A percentile compares a stretch with the other conserved stretches of the same genome.
These are phyloP conservation scores for Friedmanniomyces endolithicus DNA, from an alignment of 495 filamentous ascomycete genomes.

Conservation along the genomic window DNA sequence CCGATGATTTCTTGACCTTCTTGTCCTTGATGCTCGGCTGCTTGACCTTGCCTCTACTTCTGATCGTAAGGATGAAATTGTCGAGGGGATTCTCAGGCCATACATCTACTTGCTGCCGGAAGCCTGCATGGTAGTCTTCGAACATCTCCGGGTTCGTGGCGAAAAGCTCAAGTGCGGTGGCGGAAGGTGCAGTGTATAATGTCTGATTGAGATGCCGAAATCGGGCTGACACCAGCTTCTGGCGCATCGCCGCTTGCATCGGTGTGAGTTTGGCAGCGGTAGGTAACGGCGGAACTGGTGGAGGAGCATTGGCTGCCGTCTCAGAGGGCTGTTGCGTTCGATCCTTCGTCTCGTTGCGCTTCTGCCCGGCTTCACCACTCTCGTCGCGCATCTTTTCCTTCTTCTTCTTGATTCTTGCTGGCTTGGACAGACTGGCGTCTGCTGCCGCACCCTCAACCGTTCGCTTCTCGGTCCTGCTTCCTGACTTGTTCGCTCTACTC, in stretches of 20 bases:
- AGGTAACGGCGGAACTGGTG: conserved; percentile 27
- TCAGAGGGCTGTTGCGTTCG: not conserved
- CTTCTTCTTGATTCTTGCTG: conserved; percentile 1
- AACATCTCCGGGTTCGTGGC: conserved; percentile 74
- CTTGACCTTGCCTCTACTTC: conserved; percentile 40
- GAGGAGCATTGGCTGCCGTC: conserved; percentile 16
- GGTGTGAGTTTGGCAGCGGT: conserved; percentile 58
- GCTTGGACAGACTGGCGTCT: conserved; percentile 24
- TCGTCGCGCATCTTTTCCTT: conserved; percentile 23
- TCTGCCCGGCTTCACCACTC: conserved; percentile 5
- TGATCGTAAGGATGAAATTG: conserved; percentile 58
- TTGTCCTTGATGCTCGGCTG: conserved; percentile 24
- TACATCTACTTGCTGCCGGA: conserved; percentile 81
- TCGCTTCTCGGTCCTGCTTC: not conserved
- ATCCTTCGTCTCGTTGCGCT: conserved; percentile 20
- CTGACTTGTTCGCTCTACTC: not conserved
- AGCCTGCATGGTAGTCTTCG: conserved; percentile 84
- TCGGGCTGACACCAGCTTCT: conserved; percentile 82
- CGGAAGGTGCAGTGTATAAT: conserved; percentile 82
- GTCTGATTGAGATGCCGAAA: conserved; percentile 96
- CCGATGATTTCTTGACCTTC: not conserved
- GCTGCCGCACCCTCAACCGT: not conserved
- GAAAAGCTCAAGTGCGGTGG: conserved; percentile 67
- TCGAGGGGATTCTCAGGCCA: conserved; percentile 96
- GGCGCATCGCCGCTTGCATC: conserved; percentile 81